These are phyloP conservation scores for Dictyostelium brefeldianum DNA, from an alignment of 78 protist species.

Conservation along the genomic window DNA sequence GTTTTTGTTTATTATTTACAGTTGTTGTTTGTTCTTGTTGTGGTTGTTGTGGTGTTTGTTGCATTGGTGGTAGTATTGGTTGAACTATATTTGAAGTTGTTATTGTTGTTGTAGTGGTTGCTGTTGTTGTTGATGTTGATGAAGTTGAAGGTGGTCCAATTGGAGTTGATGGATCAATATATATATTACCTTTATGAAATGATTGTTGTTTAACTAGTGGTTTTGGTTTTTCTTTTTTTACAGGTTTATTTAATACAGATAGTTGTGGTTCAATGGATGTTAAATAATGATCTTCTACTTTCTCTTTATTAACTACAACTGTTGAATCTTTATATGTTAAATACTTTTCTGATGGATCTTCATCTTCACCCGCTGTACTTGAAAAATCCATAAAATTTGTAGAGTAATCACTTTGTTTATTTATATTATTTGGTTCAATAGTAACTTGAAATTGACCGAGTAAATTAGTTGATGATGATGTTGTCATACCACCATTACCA, in stretches of 20 bases:
- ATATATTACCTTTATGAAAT: not conserved
- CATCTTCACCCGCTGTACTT: not conserved
- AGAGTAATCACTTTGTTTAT: not conserved
- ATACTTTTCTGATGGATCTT: slow-evolving; percentile 1
- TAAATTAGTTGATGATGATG: not conserved
- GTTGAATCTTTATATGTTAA: not conserved
- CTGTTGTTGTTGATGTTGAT: not conserved
- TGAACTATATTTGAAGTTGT: not conserved
- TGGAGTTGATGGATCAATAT: not conserved
- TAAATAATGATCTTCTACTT: not conserved
- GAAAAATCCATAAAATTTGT: not conserved
- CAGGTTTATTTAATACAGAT: slow-evolving; percentile 7
- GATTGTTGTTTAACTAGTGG: slow-evolving; percentile 9
- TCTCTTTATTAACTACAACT: slow-evolving; percentile 11
- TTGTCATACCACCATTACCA: not conserved
- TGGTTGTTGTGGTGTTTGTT: not conserved
- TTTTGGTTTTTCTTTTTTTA: slow-evolving; percentile 17
- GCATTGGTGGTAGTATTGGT: not conserved
- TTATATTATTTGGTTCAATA: not conserved
- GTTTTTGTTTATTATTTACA: not conserved
- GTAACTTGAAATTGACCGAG: not conserved
- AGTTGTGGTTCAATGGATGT: slow-evolving; percentile 19
- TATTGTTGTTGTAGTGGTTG: not conserved
- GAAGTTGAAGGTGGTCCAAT: not conserved
- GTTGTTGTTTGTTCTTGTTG: slow-evolving; percentile 21